Conservation (phyloP, 129 eudicot species). For the Kitagawia praeruptora region DNA sequence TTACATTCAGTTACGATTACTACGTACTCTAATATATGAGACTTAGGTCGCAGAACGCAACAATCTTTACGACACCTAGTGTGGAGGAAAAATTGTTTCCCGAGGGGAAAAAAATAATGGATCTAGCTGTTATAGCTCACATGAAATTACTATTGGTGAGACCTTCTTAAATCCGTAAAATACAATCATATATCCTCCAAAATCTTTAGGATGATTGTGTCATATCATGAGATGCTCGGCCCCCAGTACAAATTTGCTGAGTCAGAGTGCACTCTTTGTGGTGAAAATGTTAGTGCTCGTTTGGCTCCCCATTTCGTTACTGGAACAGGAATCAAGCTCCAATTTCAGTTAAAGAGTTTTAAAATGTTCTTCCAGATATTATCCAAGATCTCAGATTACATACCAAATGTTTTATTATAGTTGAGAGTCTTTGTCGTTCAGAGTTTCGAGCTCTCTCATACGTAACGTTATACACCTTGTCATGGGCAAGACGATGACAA, state of each 20-base stretch:
- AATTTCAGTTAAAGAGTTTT: neutral
- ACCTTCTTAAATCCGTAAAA: neutral
- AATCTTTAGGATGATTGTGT: neutral
- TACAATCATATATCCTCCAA: neutral
- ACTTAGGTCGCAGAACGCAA: neutral
- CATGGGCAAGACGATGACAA: neutral
- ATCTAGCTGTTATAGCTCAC: neutral
- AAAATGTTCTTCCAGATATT: neutral
- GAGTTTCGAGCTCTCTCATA: neutral
- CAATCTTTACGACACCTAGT: neutral
- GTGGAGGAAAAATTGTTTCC: neutral
- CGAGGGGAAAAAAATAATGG: neutral
- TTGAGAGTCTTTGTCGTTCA: neutral
- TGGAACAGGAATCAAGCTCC: neutral
- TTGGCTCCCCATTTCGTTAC: neutral
- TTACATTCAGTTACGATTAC: too few relatives aligned
- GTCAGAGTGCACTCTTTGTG: slow-evolving; percentile 18
- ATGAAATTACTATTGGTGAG: neutral
- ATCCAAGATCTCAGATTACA: neutral
- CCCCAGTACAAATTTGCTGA: slow-evolving; percentile 13
- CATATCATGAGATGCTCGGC: neutral
- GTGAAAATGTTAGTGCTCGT: slow-evolving; percentile 7
- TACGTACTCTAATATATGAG: neutral
- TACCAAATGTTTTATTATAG: neutral
- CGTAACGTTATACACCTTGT: neutral